Evolutionary conservation across 2,329 filamentous ascomycete genomes (phyloP).

Genomic region (Coniosporium tulheliwenetii): DNA sequence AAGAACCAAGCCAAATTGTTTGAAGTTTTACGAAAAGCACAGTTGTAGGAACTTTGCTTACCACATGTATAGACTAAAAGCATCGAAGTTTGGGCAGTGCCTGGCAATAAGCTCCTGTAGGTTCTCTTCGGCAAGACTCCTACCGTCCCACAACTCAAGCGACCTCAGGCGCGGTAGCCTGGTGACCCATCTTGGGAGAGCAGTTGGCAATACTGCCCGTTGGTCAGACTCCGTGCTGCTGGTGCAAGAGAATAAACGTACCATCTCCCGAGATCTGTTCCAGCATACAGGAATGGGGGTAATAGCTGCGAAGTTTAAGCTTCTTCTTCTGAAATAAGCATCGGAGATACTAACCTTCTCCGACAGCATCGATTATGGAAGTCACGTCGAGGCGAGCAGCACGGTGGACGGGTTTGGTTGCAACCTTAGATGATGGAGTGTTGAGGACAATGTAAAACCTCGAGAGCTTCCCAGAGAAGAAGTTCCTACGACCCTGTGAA

Average conservation of each 20-base stretch:
- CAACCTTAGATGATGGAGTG: constrained; percentile 5
- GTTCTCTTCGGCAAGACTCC: constrained; percentile 38
- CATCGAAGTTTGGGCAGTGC: constrained; percentile 45
- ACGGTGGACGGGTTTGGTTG: constrained; percentile 2
- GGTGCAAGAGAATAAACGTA: constrained; percentile 10
- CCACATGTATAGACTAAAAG: constrained; percentile 43
- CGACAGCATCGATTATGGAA: constrained; percentile 30
- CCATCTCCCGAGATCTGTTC: constrained; percentile 41
- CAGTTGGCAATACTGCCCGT: constrained; percentile 28
- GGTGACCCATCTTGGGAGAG: constrained; percentile 43
- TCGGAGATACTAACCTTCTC: constrained; percentile 22
- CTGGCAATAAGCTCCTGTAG: constrained; percentile 37
- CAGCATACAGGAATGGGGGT: constrained; percentile 25
- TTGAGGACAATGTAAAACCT: constrained; percentile 22
- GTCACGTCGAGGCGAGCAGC: constrained; percentile 21
- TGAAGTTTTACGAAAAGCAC: no score
- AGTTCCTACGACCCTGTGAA: constrained; percentile 19
- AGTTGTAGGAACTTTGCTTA: constrained; percentile 4
- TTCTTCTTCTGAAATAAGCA: no score
- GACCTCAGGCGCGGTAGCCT: constrained; percentile 41
- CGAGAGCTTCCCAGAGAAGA: constrained; percentile 34
- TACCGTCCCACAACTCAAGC: constrained; percentile 46
- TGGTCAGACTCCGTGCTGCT: background rate
- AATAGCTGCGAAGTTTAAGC: no score
- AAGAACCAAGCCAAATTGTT: no score